A percentile compares a stretch with the other conserved stretches of the same genome.
Evolutionary conservation across 768 basidiomycete species (phyloP).

Genomic region (Rhizopogon sp.): DNA sequence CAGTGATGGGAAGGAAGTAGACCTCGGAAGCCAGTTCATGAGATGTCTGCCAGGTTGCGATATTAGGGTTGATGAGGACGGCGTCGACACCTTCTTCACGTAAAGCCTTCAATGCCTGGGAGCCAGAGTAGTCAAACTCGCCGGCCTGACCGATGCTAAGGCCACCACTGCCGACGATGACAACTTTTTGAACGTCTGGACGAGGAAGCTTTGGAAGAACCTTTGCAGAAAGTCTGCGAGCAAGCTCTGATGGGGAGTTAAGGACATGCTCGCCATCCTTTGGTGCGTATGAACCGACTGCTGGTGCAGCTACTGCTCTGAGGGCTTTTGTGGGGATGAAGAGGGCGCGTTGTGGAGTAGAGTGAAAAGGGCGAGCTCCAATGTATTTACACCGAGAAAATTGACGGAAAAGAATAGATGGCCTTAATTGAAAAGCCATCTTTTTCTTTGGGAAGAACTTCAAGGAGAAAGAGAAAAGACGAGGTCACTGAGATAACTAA

Average conservation of each 20-base stretch:
- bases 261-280: constrained; percentile 71
- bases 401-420: constrained; percentile 9
- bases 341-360: constrained; percentile 31
- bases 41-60: constrained; percentile 99
- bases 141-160: constrained; percentile 97
- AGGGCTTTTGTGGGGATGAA: constrained; percentile 45
- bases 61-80: constrained; percentile 97
- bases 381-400: constrained; percentile 15
- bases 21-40: constrained; percentile 96
- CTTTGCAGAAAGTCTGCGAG: constrained; percentile 87
- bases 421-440: background rate
- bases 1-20: constrained; percentile 94
- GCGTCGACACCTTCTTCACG: constrained; percentile 92
- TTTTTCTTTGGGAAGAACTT: background rate
- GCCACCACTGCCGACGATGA: constrained; percentile 95
- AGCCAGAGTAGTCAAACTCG: constrained; percentile 99
- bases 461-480: constrained; percentile 20
- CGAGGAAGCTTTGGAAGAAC: constrained; percentile 90
- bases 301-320: constrained; percentile 69
- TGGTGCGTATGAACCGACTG: constrained; percentile 63
- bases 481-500: constrained; percentile 26
- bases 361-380: constrained; percentile 46
- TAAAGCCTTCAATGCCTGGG: constrained; percentile 97
- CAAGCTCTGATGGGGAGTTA: constrained; percentile 92
- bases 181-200: constrained; percentile 89